These are phyloP conservation scores for Halophytophthora batemanensis DNA, from an alignment of 352 stramenopile genomes.

Conservation along the genomic window DNA sequence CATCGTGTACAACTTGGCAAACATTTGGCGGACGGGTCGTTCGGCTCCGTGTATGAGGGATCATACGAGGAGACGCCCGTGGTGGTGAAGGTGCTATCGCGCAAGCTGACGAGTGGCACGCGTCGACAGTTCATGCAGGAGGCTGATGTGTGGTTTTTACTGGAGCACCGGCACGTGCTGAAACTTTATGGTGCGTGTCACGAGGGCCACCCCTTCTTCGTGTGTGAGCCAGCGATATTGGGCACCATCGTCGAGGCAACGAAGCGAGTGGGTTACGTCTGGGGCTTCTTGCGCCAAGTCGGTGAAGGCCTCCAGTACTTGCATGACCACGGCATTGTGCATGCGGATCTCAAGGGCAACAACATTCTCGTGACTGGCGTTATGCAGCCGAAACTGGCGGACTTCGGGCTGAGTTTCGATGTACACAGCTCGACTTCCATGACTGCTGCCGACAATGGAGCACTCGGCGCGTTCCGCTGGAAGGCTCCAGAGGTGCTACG, in stretches of 20 bases:
- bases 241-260: too few relatives aligned
- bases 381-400: not conserved
- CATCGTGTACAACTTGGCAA: not conserved
- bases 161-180: conserved; percentile 21
- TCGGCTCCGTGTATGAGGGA: conserved; percentile 6
- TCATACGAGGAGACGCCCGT: conserved; percentile 18
- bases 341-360: not conserved
- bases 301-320: too few relatives aligned
- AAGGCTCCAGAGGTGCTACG: too few relatives aligned
- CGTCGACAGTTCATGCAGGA: conserved; percentile 15
- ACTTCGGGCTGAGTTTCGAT: not conserved
- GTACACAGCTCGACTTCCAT: not conserved
- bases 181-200: conserved; percentile 22
- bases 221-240: conserved; percentile 20
- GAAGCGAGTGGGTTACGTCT: too few relatives aligned
- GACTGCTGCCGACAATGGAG: not conserved
- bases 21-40: not conserved
- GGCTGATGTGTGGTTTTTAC: conserved; percentile 18
- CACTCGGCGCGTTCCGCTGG: not conserved
- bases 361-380: too few relatives aligned
- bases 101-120: conserved; percentile 1
- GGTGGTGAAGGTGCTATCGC: conserved; percentile 17
- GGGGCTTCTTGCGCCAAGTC: too few relatives aligned
- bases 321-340: not conserved
- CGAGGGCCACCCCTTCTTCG: conserved; percentile 22